Evolutionary conservation across 1,284 basidiomycete species (phyloP).

Genomic region (Ceratobasidium sp.): DNA sequence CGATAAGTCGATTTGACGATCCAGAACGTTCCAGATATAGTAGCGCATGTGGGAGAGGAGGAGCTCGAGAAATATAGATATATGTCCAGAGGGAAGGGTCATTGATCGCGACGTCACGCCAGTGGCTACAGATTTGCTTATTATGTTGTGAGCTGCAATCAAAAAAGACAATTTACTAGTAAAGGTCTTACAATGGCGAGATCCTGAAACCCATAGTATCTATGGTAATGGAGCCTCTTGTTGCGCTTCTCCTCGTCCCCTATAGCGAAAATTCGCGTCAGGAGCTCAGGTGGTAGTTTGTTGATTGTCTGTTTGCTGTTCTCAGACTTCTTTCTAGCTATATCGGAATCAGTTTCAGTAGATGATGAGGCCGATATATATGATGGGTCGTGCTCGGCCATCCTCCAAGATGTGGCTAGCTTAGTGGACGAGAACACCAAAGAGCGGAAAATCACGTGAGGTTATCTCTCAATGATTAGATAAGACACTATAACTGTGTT

Average conservation of each 20-base stretch:
- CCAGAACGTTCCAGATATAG: conserved; percentile 1
- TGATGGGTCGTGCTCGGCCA: too few species aligned
- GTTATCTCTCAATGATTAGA: too few species aligned
- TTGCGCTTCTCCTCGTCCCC: conserved; percentile 8
- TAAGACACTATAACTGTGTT: too few species aligned
- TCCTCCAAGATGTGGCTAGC: too few species aligned
- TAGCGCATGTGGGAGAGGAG: background rate
- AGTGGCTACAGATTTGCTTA: conserved; percentile 16
- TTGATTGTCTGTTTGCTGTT: conserved; percentile 1
- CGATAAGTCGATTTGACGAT: background rate
- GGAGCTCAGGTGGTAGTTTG: conserved; percentile 13
- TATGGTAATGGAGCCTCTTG: background rate
- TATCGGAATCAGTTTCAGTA: too few species aligned
- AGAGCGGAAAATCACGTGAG: too few species aligned
- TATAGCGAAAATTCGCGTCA: conserved; percentile 4
- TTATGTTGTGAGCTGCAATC: too few species aligned
- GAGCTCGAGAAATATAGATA: conserved; percentile 6
- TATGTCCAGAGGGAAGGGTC: conserved; percentile 21
- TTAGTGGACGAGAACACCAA: too few species aligned
- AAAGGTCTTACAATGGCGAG: background rate
- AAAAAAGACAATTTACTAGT: too few species aligned
- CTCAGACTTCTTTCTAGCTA: too few species aligned
- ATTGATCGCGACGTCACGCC: conserved; percentile 13
- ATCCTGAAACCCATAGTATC: conserved; percentile 8
- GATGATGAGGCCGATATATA: too few species aligned